Evolutionary conservation across 177 flowering plant species (phyloP), one percentile per base, ranked within the genome.

Genomic region (Tripterygium wilfordii): DNA sequence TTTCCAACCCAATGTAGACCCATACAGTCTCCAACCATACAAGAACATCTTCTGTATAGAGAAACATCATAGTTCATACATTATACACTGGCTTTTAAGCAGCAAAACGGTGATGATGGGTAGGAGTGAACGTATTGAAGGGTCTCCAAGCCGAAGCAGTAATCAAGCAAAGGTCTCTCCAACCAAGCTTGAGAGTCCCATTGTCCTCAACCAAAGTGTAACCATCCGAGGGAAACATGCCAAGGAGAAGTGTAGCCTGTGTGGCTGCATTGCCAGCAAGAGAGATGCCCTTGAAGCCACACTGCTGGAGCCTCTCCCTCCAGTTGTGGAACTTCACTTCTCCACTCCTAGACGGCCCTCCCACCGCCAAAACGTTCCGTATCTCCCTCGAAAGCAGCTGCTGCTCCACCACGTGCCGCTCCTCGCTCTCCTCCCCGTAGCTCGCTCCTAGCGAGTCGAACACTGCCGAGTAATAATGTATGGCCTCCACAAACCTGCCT

Each of bases 111-210:
- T 18, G 24, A 24, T 38, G 42, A 22, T 29, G 32, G 5, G 43
- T 5, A 17, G 37, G 14, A 3, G 40, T 9, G 8, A 26, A 6
- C 40, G 40, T 18, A 40, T 51, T 61, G 35, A 55, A 57, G 1
- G 96, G 99, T 37, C 79, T 63, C 99, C 99, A 94, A 5, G 97
- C 99, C 12, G 99, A 94, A 10, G 97, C 97, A n/a, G 97, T 89
- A 28, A 94, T 90, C 73, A 94, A 59, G 53, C 79, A 84, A 32
- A 89, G 91, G 42, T 94, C 99, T 54, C 83, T 94, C 99, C 99
- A 94, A 1, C 99, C 97, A 15, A 94, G 90, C 65, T 85, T 94
- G 36, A 94, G 82, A 7, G 87, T 64, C 2, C 95, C 99, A 32
- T 78, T 87, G 59, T 94, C 99, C 66, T 94, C 99, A 1, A 94